Evolutionary conservation across 129 eudicot species (phyloP), one percentile per base, ranked within the genome.

Genomic region (Calendula officinalis): DNA sequence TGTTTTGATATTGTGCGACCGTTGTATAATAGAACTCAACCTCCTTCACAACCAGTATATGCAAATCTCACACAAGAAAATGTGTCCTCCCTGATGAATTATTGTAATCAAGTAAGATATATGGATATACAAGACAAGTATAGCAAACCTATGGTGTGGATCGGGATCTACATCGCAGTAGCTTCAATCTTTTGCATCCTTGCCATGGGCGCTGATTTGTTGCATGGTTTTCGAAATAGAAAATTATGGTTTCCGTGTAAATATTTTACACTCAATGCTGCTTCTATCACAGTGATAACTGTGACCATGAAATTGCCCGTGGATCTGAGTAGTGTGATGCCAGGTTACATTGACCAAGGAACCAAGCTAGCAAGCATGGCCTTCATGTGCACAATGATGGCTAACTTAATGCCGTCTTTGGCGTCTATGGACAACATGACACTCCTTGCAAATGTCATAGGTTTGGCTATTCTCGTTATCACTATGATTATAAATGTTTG

Each of bases 391-490:
- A 56, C n/a, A 11, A 56, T 56, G 62, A 56, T 56, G 62, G 30
- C 69, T 5, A 62, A 79, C 49, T 62, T 78, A 38, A 49, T 79
- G 77, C 64, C 77, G 12, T 82, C 82, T 38, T 22, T 76, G 8
- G 89, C 72, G 1, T 66, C 78, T 36, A 72, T 79, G 80, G 59
- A 57, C 40, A 56, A 72, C 33, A 64, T 42, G 11, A 75, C 76
- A 16, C 68, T 79, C 33, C 42, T 69, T 2, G 56, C 52, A 39
- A 79, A 76, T 39, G 57, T 60, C 41, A 49, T 42, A 15, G 89
- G 80, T 48, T 55, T 83, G 58, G 77, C 60, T 6, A 76, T 83
- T 61, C 70, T 83, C 1, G 74, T 76, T 3, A 56, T 73, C 47
- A 79, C 85, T 4, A 40, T 72, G 3, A 10, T 48, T 15, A 77